Base-by-base conservation (phyloP, 164 flowering plant genomes). In the Cinnamomum micranthum region DNA sequence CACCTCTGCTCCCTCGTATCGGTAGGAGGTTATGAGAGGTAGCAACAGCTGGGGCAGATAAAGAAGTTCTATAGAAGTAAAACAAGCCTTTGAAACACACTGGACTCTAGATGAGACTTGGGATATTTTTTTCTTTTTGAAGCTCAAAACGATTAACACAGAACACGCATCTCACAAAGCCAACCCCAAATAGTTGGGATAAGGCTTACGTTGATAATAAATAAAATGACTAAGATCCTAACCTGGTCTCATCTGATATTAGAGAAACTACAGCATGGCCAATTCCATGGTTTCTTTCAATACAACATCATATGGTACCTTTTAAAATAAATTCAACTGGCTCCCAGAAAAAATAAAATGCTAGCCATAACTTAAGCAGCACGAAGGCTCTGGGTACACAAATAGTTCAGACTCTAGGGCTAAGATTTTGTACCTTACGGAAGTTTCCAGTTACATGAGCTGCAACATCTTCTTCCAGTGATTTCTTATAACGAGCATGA, bases 401-500 rank as follows among this genome's bases (percentile, higher is more conserved):
- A 69, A 9, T 4, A 6, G 23, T 35, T n/a, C 35, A 69, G 50
- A 20, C 6, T 55, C 14, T 17, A 41, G 71, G n/a, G 24, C 2
- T 20, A 67, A 67, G 28, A 28, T 31, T 6, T 41, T 13, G n/a
- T 78, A 93, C 97, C 92, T 88, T 91, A 76, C 96, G 88, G 75
- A 85, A 82, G 65, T 88, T 92, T 25, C 92, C 93, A 52, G 78
- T 76, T 2, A 89, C 87, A 84, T 89, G 86, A 74, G 80, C 65
- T 47, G 94, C 95, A 79, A 91, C 93, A 84, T 93, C 98, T 82
- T 93, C 98, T 78, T 93, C 98, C 20, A 91, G 84, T 14, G 98
- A 89, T 77, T 68, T 86, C 86, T 93, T 88, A 69, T 70, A 88
- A 50, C 86, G 89, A 82, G 84, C 84, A 77, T 89, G 95, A 73